phyloP scores from a whole-genome alignment of 2,329 filamentous ascomycete species.

The Penicillium sp. region DNA sequence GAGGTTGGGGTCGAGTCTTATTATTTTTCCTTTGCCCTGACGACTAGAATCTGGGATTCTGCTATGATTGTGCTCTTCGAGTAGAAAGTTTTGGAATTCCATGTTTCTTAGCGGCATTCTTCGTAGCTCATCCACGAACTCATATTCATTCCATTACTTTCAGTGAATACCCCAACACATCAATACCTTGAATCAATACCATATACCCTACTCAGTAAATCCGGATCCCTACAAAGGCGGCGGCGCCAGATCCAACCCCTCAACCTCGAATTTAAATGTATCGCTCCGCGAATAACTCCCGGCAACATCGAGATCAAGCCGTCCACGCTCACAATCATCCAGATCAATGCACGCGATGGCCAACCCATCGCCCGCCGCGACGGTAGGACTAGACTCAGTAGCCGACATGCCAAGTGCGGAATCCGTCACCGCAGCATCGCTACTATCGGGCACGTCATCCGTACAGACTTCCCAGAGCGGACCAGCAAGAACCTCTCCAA shows the following conservation, averaged over 20 bases:
- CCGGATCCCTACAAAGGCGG: conserved; percentile 38
- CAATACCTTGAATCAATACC: background rate
- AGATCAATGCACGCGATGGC: conserved; percentile 69
- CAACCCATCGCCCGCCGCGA: conserved; percentile 40
- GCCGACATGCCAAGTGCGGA: conserved; percentile 32
- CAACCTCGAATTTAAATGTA: conserved; percentile 51
- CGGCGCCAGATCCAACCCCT: conserved; percentile 51
- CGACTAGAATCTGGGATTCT: conserved; percentile 2
- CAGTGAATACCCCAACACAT: background rate
- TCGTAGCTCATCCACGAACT: background rate
- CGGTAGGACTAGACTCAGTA: background rate
- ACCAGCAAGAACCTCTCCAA: conserved; percentile 66
- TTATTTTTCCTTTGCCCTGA: background rate
- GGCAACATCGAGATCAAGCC: conserved; percentile 72
- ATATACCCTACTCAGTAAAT: background rate
- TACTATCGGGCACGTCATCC: conserved; percentile 25
- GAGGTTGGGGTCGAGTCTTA: background rate
- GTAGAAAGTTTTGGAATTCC: background rate
- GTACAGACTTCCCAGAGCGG: conserved; percentile 64
- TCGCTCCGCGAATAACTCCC: conserved; percentile 75
- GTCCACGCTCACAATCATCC: conserved; percentile 72
- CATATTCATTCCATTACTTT: background rate
- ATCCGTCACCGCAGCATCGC: conserved; percentile 4
- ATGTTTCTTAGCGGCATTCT: conserved; percentile 1
- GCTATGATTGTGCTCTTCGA: background rate